A percentile compares a stretch with the other conserved stretches of the same genome.
phyloP scores from a whole-genome alignment of 768 basidiomycete genomes.

The Phlebiopsis gigantea region DNA sequence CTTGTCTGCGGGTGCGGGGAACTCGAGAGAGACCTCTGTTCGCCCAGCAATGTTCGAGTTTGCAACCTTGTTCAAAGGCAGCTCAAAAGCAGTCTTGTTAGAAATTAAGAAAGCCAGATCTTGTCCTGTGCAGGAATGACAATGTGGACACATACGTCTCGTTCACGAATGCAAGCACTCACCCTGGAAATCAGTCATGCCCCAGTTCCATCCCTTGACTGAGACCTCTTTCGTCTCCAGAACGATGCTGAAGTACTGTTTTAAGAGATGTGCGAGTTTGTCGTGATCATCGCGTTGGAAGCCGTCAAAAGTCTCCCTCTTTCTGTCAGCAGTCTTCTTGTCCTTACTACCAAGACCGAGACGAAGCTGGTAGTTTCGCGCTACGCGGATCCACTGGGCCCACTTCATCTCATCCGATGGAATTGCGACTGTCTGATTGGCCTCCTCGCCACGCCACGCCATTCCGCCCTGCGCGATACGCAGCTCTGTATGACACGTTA shows the following conservation, averaged over 20 bases:
- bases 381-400: constrained; percentile 89
- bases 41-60: constrained; percentile 98
- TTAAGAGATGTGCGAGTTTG: constrained; percentile 70
- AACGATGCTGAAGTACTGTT: constrained; percentile 81
- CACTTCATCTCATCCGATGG: constrained; percentile 75
- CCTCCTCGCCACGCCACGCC: constrained; percentile 87
- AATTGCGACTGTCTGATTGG: constrained; percentile 57
- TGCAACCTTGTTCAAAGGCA: constrained; percentile 80
- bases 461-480: constrained; percentile 87
- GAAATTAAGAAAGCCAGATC: constrained; percentile 90
- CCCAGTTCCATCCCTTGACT: constrained; percentile 99
- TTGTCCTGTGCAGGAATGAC: no score
- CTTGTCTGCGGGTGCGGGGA: constrained; percentile 47
- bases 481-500: constrained; percentile 47
- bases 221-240: constrained; percentile 84
- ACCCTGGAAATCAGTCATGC: constrained; percentile 92
- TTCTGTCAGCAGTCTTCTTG: constrained; percentile 50
- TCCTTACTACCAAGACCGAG: constrained; percentile 46
- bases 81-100: constrained; percentile 83
- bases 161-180: no score
- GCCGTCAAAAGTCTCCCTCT: constrained; percentile 86
- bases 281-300: constrained; percentile 94
- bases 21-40: constrained; percentile 99
- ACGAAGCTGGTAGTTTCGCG: constrained; percentile 85
- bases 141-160: no score